Conservation (phyloP, 495 filamentous ascomycete genomes). For the Penicillium flavigenum region DNA sequence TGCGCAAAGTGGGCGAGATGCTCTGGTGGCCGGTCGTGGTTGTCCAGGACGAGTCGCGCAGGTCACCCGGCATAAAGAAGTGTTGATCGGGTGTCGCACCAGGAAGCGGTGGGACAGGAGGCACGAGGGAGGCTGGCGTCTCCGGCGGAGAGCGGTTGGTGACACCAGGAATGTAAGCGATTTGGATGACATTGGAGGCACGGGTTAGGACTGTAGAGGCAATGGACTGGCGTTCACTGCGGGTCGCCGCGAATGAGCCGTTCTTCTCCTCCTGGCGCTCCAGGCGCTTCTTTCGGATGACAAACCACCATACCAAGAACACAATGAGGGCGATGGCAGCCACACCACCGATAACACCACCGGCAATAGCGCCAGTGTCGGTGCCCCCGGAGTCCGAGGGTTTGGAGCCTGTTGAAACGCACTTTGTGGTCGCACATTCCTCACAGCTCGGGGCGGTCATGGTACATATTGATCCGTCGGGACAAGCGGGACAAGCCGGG, state of each 20-base stretch:
- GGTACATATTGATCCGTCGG: conserved; percentile 51
- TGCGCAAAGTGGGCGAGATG: conserved; percentile 62
- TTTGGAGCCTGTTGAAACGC: conserved; percentile 42
- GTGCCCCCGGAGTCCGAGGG: conserved; percentile 41
- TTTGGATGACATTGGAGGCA: conserved; percentile 98
- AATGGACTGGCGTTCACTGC: conserved; percentile 84
- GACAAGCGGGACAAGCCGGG: conserved; percentile 54
- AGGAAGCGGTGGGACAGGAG: conserved; percentile 90
- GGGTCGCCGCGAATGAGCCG: conserved; percentile 60
- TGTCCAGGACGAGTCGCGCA: conserved; percentile 83
- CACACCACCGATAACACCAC: conserved; percentile 79
- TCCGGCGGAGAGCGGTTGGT: conserved; percentile 86
- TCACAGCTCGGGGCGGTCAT: conserved; percentile 56
- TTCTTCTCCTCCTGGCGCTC: conserved; percentile 55
- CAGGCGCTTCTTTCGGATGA: conserved; percentile 74
- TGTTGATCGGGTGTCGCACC: conserved; percentile 74
- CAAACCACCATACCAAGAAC: conserved; percentile 82
- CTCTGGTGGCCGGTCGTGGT: conserved; percentile 66
- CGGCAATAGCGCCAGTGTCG: conserved; percentile 78
- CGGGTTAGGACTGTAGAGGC: conserved; percentile 94
- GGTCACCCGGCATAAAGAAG: conserved; percentile 90
- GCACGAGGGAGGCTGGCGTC: conserved; percentile 78
- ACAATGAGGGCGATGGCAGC: conserved; percentile 65
- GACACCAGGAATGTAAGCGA: conserved; percentile 97
- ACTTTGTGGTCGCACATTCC: conserved; percentile 58